Evolutionary conservation across 2,329 filamentous ascomycete genomes (phyloP), one percentile per base, ranked within the genome.

Genomic region (Harringtonia lauricola): DNA sequence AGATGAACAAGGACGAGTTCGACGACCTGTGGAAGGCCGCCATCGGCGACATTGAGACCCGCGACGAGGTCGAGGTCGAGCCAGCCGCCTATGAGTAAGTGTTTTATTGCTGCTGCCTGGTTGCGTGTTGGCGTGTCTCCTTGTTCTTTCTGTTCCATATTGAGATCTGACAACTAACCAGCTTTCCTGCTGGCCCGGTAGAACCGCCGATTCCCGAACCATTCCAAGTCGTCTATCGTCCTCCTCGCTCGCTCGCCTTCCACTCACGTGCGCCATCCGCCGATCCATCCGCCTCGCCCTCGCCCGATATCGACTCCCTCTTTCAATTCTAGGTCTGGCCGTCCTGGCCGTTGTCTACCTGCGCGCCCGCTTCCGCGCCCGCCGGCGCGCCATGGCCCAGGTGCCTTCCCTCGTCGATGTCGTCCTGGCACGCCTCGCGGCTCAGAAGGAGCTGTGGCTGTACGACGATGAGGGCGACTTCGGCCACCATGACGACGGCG

Each of bases 201-300:
- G 86, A 86, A 68, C 74, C 70, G 64, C 68, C 71, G 63, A 67
- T 76, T 71, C 75, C 74, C 66, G 65, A 67, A 63, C 69, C 72
- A 65, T 79, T 78, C 58, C 71, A 70, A 61, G 70, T 70, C 68
- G 68, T 63, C 77, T 95, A 73, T 77, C 79, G 65, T 90, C 84
- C 67, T 83, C 76, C 71, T 94, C 86, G 72, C 84, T 94, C 81
- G 84, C 89, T 75, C 77, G 83, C 64, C 74, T 96, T 83, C 77
- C 89, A 68, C 72, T 95, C 83, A 61, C 68, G 69, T 95, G 86
- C 66, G 77, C 84, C 65, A 56, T 87, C 81, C 77, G 77, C 63
- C 74, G 85, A 70, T 85, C 81, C 65, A 64, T 89, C 77, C 72
- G 82, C 67, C 77, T 82, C 74, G 76, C 83, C 63, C 57, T 92